A percentile compares a stretch with the other conserved stretches of the same genome.
phyloP scores from a whole-genome alignment of 768 basidiomycete species.

The Lactarius indigo region DNA sequence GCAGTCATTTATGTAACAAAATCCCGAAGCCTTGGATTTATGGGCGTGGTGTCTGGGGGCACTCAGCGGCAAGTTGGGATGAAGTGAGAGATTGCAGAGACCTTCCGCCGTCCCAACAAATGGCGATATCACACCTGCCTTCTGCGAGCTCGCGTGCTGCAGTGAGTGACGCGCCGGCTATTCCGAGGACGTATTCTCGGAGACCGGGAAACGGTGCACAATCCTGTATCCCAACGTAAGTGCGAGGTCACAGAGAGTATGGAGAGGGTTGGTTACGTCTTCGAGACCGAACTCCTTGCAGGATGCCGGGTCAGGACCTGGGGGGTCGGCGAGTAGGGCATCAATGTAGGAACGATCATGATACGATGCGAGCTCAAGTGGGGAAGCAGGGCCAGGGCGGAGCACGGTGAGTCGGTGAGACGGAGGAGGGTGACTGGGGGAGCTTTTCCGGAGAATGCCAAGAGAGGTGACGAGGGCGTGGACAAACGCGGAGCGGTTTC shows the following conservation, averaged over 20 bases:
- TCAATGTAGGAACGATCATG: conserved; percentile 22
- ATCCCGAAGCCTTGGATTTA: conserved; percentile 76
- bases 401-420: conserved; percentile 9
- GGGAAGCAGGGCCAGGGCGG: conserved; percentile 13
- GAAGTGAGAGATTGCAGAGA: conserved; percentile 29
- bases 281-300: conserved; percentile 52
- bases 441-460: conserved; percentile 20
- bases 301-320: conserved; percentile 22
- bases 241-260: background rate
- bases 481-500: conserved; percentile 30
- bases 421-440: background rate
- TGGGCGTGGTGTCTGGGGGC: conserved; percentile 73
- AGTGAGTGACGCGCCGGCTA: conserved; percentile 77
- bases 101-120: conserved; percentile 94
- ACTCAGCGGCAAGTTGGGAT: background rate
- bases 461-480: conserved; percentile 30
- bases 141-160: conserved; percentile 60
- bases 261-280: conserved; percentile 41
- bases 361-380: conserved; percentile 16
- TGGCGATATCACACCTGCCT: conserved; percentile 52
- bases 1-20: conserved; percentile 92
- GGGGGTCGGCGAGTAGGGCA: conserved; percentile 9
- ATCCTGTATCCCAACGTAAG: conserved; percentile 47
- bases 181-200: conserved; percentile 59
- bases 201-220: conserved; percentile 76